A percentile compares a stretch with the other conserved stretches of the same genome.
phyloP scores from a whole-genome alignment of 305 asterid species.

The Plantago lanceolata region DNA sequence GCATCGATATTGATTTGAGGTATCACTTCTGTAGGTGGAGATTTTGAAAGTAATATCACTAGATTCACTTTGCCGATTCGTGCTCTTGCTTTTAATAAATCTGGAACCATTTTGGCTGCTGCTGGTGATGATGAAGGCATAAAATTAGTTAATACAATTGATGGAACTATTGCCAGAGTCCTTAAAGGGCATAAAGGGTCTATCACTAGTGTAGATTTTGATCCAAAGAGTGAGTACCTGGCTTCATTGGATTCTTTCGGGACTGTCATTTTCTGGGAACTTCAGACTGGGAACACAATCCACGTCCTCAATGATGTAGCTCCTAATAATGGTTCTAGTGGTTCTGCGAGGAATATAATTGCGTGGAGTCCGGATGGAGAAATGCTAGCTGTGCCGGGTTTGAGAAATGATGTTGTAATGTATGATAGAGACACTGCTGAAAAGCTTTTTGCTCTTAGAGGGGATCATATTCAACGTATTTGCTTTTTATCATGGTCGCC shows the following conservation, averaged over 20 bases:
- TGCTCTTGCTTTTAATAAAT: constrained; percentile 76
- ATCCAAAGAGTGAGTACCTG: constrained; percentile 85
- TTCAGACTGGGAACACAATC: constrained; percentile 71
- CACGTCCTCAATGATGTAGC: constrained; percentile 77
- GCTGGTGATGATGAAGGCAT: constrained; percentile 97
- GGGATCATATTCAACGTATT: constrained; percentile 76
- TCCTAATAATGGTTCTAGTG: constrained; percentile 61
- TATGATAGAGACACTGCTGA: constrained; percentile 98
- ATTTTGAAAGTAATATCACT: constrained; percentile 82
- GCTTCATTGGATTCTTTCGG: constrained; percentile 89
- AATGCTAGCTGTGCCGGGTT: constrained; percentile 87
- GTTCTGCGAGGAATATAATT: constrained; percentile 52
- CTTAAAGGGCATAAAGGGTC: constrained; percentile 93
- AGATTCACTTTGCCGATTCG: constrained; percentile 93
- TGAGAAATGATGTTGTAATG: constrained; percentile 88
- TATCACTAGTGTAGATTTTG: constrained; percentile 83
- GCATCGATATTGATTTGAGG: constrained; percentile 1
- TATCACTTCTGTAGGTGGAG: constrained; percentile 58
- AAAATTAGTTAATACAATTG: constrained; percentile 85
- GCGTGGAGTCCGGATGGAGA: constrained; percentile 98
- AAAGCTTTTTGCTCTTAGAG: constrained; percentile 71
- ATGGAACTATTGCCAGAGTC: constrained; percentile 87
- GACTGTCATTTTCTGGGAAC: constrained; percentile 88
- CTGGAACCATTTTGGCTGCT: constrained; percentile 89
- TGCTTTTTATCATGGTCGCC: constrained; percentile 97